Percentiles rank a stretch among this genome's conserved stretches.
Conservation (phyloP, 345 rosid genomes). For the Ceriops decandra region DNA sequence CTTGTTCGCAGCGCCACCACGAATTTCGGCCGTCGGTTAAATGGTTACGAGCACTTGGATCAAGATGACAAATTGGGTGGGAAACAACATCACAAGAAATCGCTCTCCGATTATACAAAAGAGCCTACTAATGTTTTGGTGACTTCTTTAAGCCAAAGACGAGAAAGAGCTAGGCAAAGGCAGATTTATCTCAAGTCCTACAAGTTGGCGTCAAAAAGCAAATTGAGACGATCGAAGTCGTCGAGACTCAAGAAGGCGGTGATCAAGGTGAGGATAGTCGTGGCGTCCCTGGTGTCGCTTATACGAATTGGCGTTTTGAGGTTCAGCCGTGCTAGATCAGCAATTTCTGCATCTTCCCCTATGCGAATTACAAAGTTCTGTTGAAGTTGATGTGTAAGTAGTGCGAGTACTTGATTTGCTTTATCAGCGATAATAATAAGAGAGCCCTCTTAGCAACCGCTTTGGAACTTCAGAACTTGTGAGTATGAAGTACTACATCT, state of each 20-base stretch:
- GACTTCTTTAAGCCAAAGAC: slow-evolving; percentile 29
- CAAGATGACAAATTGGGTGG: background rate
- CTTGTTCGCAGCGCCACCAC: slow-evolving; percentile 4
- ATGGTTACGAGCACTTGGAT: slow-evolving; percentile 19
- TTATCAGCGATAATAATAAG: too few relatives aligned
- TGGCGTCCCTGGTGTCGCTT: slow-evolving; percentile 28
- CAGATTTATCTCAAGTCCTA: slow-evolving; percentile 45
- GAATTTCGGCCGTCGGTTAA: background rate
- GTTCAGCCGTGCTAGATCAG: slow-evolving; percentile 31
- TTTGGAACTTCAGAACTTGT: too few relatives aligned
- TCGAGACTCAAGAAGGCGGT: slow-evolving; percentile 32
- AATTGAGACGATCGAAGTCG: slow-evolving; percentile 15
- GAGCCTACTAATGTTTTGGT: slow-evolving; percentile 14
- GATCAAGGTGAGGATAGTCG: slow-evolving; percentile 31
- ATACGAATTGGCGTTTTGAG: slow-evolving; percentile 10
- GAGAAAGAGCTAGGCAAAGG: slow-evolving; percentile 43
- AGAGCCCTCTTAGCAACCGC: too few relatives aligned
- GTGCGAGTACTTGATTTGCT: too few relatives aligned
- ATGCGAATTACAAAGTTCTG: slow-evolving; percentile 1
- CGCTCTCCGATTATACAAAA: slow-evolving; percentile 18
- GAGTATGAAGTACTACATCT: too few relatives aligned
- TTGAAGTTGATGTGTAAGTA: background rate
- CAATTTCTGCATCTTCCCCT: slow-evolving; percentile 22
- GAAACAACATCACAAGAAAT: background rate
- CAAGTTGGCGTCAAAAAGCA: slow-evolving; percentile 31